phyloP scores from a whole-genome alignment of 2,329 filamentous ascomycete genomes.

The Cadophora sp. region DNA sequence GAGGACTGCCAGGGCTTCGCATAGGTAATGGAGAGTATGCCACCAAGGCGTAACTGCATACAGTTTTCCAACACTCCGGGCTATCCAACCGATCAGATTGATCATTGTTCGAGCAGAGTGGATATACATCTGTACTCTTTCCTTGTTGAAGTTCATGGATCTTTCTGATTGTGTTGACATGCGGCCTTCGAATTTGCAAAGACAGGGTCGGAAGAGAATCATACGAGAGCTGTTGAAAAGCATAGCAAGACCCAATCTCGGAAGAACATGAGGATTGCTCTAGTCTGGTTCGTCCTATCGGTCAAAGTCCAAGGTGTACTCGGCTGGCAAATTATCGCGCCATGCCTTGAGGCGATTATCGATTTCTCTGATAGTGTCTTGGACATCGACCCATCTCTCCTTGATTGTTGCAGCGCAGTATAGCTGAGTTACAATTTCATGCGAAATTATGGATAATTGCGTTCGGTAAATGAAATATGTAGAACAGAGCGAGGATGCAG shows the following conservation, averaged over 20 bases:
- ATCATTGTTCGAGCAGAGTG: constrained; percentile 37
- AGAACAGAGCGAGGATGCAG: no score
- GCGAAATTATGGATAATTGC: constrained; percentile 38
- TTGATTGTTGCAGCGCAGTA: constrained; percentile 39
- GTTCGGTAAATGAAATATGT: constrained; percentile 41
- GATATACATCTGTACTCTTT: constrained; percentile 34
- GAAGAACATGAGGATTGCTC: constrained; percentile 25
- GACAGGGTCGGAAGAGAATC: constrained; percentile 40
- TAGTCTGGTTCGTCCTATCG: constrained; percentile 25
- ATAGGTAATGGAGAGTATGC: constrained; percentile 39
- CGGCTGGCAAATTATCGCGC: constrained; percentile 30
- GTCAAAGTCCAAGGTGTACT: constrained; percentile 35
- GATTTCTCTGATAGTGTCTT: constrained; percentile 35
- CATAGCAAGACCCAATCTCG: constrained; percentile 36
- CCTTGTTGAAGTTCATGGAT: constrained; percentile 34
- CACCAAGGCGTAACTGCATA: constrained; percentile 38
- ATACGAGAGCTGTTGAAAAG: constrained; percentile 37
- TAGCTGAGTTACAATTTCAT: constrained; percentile 38
- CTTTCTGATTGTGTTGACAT: constrained; percentile 28
- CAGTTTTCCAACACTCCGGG: constrained; percentile 22
- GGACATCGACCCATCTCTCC: constrained; percentile 37
- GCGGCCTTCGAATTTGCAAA: constrained; percentile 38
- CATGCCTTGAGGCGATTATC: constrained; percentile 35
- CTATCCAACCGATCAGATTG: constrained; percentile 25
- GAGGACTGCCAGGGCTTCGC: constrained; percentile 39